These are phyloP conservation scores for Diaporthe vaccinii DNA, from an alignment of 2,329 filamentous ascomycete species.

Conservation along the genomic window DNA sequence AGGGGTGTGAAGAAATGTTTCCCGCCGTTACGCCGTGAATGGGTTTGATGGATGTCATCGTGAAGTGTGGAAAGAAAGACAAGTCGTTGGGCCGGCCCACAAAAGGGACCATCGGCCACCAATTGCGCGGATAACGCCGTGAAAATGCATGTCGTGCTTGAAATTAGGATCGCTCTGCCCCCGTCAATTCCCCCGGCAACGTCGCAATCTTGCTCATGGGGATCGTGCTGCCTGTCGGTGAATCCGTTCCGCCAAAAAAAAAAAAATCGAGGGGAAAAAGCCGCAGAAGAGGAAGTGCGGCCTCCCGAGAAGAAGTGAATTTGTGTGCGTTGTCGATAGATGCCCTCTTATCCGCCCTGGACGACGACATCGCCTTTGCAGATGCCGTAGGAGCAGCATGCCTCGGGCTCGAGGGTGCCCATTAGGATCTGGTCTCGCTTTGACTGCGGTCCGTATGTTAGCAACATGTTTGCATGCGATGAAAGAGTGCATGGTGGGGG, in stretches of 20 bases:
- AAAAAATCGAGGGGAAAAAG: too few species aligned
- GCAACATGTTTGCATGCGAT: neutral
- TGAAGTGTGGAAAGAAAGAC: neutral
- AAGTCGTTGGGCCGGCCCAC: constrained; percentile 22
- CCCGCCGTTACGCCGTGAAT: constrained; percentile 30
- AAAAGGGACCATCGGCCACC: constrained; percentile 24
- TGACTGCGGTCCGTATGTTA: constrained; percentile 18
- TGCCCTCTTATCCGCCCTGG: constrained; percentile 35
- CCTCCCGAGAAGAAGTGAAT: constrained; percentile 4
- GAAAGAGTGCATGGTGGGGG: neutral
- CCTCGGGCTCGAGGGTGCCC: constrained; percentile 37
- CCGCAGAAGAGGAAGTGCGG: neutral
- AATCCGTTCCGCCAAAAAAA: constrained; percentile 18
- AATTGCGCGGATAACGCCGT: constrained; percentile 31
- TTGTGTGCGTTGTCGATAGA: neutral
- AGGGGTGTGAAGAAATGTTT: neutral
- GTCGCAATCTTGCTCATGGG: constrained; percentile 20
- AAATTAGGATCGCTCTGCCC: constrained; percentile 29
- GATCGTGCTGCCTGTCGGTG: constrained; percentile 18
- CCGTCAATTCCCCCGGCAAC: constrained; percentile 29
- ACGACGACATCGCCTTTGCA: constrained; percentile 42
- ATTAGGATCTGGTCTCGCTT: constrained; percentile 40
- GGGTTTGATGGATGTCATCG: constrained; percentile 21
- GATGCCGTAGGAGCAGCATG: constrained; percentile 41
- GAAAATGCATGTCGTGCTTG: constrained; percentile 29